These are phyloP conservation scores for Colletotrichum ledebouriae DNA, from an alignment of 2,329 filamentous ascomycete genomes.

Conservation along the genomic window DNA sequence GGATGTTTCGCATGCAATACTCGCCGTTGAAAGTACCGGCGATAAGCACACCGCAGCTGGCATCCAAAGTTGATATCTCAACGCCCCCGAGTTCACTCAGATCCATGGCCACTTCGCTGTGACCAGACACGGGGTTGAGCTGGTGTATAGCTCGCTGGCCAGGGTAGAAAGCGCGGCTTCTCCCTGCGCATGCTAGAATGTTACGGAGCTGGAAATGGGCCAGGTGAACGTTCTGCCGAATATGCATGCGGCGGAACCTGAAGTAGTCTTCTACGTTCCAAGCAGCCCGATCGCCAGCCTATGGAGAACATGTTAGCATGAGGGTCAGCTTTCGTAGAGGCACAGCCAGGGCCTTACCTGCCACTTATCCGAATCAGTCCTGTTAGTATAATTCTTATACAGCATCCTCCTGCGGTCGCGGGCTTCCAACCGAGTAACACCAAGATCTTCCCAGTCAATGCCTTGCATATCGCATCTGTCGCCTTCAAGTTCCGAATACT, in stretches of 20 bases:
- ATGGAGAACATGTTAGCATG: constrained; percentile 29
- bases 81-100: constrained; percentile 56
- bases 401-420: constrained; percentile 60
- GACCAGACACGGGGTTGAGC: constrained; percentile 64
- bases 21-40: constrained; percentile 71
- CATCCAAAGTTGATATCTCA: constrained; percentile 65
- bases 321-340: neutral
- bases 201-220: constrained; percentile 78
- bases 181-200: constrained; percentile 68
- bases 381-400: constrained; percentile 72
- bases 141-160: constrained; percentile 63
- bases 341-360: constrained; percentile 56
- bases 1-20: constrained; percentile 63
- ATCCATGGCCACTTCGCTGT: constrained; percentile 59
- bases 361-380: constrained; percentile 60
- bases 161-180: constrained; percentile 70
- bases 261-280: constrained; percentile 65
- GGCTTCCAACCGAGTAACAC: constrained; percentile 63
- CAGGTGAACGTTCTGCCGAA: constrained; percentile 66
- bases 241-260: constrained; percentile 69
- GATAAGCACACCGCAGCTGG: constrained; percentile 67
- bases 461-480: constrained; percentile 71
- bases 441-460: constrained; percentile 68
- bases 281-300: constrained; percentile 50
- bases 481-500: constrained; percentile 65